Base-by-base conservation (phyloP, 2,329 filamentous ascomycete species). In the Aspergillus thermomutatus region DNA sequence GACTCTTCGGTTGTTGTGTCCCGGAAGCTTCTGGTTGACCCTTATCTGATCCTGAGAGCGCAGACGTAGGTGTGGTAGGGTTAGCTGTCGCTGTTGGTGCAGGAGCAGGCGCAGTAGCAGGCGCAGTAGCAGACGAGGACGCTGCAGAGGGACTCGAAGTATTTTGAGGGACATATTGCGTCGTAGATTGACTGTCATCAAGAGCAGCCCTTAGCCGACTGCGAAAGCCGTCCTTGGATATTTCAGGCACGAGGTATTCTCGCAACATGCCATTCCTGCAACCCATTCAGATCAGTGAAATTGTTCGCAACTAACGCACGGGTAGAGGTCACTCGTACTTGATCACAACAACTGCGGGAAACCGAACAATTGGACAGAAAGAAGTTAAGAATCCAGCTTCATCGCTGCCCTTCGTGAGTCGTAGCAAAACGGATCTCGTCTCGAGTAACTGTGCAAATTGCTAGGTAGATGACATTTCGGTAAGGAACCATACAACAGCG, bases 351-450 rank as follows among this genome's bases (percentile, higher is more conserved):
- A 96, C 75, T 1, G 89, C 89, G 0, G 93, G 92, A n/a, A 86
- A 85, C 63, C 85, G 85, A 1, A 85, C 83, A n/a, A 96, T 78
- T 0, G 91, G 90, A 66, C 91, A 95, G 66, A 96, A 90, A 48
- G 90, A 90, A 9, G 87, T 83, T 14, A 97, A 80, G 67, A 91
- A 95, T 5, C 84, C 86, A 9, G 91, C 91, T 77, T 96, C 92
- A 62, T 89, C 83, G 1, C 89, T 92, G 23, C 87, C 90, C 19
- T 87, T 85, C 34, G 81, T 75, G 23, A 97, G 79, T 51, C 87
- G 84, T 23, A 97, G 79, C 7, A 88, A 76, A 21, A 97, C 80
- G 2, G 90, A 83, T 66, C 87, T 84, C 37, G 81, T 77, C 26
- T 79, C 75, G 56, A 94, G 79, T 27, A 85, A 68, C 52, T 76